Base-by-base conservation (phyloP, 2,329 filamentous ascomycete species). In the Colletotrichum spaethianum region DNA sequence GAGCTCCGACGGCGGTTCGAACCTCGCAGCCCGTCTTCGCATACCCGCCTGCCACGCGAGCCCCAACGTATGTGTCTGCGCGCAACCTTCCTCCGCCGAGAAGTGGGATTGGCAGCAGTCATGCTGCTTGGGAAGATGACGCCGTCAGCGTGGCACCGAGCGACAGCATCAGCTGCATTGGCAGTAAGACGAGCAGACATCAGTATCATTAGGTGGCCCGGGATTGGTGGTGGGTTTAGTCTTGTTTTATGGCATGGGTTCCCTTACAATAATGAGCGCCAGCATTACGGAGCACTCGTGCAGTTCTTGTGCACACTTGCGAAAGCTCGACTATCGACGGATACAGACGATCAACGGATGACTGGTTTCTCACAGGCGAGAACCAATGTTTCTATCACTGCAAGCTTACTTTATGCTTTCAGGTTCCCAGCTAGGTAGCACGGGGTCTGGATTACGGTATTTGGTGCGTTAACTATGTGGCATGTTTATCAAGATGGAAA, bases 111-210 rank as follows among this genome's bases (percentile, higher is more conserved):
- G 84, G 85, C 14, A 83, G 81, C 69, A 84, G 83, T 62, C 79
- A 83, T 46, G 81, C 80, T 11, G 77, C 80, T 50, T 84, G 82
- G 79, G 84, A 87, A 12, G 85, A 87, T 48, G 88, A 90, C 74
- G 79, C 81, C 63, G 85, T 83, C 60, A 90, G 88, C 75, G 82
- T 92, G 44, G 88, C 86, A 53, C 90, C 90, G 1, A 87, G 86
- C 75, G 90, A 92, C 77, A 91, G 89, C 76, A 90, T 92, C 67
- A 91, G 89, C 77, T 89, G 87, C 75, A 84, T 91, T n/a, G 89
- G 88, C 28, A 84, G 78, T 73, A 80, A 82, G 52, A 80, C 79
- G 69, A 78, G 77, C 52, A 74, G 76, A 26, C 76, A 78, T 8
- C 68, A 75, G 12, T 77, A 81, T 60, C 74, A 77, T 70, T 75